Percentiles rank a stretch among this genome's conserved stretches.
Evolutionary conservation across 805 yeast genomes (phyloP).

Genomic region (Grigorovia humatica): DNA sequence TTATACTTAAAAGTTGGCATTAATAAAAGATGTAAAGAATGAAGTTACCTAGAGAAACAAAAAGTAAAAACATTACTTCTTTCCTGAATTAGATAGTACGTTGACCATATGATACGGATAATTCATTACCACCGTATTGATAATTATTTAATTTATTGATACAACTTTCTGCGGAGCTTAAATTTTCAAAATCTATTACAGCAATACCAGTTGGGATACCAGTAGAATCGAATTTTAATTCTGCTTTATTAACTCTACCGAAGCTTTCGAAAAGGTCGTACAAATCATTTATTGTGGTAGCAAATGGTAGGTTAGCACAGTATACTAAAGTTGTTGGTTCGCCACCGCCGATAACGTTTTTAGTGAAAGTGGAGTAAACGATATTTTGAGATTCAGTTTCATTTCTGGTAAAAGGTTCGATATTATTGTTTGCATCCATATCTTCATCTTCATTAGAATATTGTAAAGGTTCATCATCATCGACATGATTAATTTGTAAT

Average conservation of each 20-base stretch:
- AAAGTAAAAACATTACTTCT: not conserved
- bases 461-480: not conserved
- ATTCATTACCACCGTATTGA: conserved; percentile 72
- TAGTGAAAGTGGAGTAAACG: conserved; percentile 36
- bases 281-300: conserved; percentile 75
- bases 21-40: not conserved
- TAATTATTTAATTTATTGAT: conserved; percentile 67
- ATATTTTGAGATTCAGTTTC: not conserved
- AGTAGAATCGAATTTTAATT: conserved; percentile 48
- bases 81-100: conserved; percentile 4
- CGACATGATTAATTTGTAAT: not conserved
- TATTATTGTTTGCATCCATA: not conserved
- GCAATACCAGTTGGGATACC: conserved; percentile 78
- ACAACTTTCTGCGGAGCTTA: conserved; percentile 62
- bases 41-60: too few relatives aligned
- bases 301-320: conserved; percentile 76
- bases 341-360: conserved; percentile 55
- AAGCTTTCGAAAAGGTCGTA: conserved; percentile 77
- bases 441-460: not conserved
- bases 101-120: conserved; percentile 59
- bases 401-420: not conserved
- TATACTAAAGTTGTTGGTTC: conserved; percentile 50
- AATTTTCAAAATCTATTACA: conserved; percentile 62
- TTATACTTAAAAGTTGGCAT: too few relatives aligned
- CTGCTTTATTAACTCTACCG: conserved; percentile 68